Evolutionary conservation across 345 rosid species (phyloP).

Genomic region (Clarkia xantiana): DNA sequence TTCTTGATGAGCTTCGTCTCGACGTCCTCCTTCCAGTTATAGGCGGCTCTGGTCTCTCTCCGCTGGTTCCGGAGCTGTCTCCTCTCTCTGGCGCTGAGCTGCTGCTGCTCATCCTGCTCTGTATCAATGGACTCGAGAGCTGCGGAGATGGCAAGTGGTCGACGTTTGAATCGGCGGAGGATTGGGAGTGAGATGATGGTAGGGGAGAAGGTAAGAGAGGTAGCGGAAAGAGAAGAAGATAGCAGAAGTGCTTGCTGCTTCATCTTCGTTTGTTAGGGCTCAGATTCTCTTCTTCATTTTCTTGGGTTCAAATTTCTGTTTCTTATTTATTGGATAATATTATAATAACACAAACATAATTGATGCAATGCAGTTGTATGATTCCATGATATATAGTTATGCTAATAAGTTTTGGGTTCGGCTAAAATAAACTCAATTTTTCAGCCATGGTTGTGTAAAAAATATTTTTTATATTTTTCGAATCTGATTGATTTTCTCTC

Average conservation of each 20-base stretch:
- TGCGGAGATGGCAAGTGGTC: conserved; percentile 16
- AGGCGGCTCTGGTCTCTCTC: conserved; percentile 51
- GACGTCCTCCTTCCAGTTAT: conserved; percentile 75
- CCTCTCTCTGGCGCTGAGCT: conserved; percentile 69
- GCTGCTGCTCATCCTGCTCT: conserved; percentile 11
- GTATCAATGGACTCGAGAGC: conserved; percentile 24
- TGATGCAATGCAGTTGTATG: too few species aligned
- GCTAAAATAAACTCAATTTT: too few species aligned
- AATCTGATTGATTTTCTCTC: too few species aligned
- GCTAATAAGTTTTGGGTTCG: too few species aligned
- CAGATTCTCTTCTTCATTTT: neutral
- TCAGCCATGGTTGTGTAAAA: too few species aligned
- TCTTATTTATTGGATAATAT: neutral
- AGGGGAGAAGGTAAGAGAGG: too few species aligned
- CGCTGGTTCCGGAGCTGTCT: conserved; percentile 65
- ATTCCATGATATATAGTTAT: too few species aligned
- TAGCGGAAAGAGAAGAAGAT: conserved; percentile 4
- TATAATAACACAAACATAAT: too few species aligned
- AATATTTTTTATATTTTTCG: too few species aligned
- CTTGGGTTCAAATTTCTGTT: neutral
- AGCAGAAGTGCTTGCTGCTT: conserved; percentile 37
- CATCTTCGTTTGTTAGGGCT: conserved; percentile 1
- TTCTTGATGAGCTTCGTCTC: conserved; percentile 58
- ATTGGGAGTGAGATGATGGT: too few species aligned
- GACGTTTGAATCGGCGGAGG: too few species aligned